Evolutionary conservation across 768 basidiomycete species (phyloP).

Genomic region (Steccherinum ochraceum): DNA sequence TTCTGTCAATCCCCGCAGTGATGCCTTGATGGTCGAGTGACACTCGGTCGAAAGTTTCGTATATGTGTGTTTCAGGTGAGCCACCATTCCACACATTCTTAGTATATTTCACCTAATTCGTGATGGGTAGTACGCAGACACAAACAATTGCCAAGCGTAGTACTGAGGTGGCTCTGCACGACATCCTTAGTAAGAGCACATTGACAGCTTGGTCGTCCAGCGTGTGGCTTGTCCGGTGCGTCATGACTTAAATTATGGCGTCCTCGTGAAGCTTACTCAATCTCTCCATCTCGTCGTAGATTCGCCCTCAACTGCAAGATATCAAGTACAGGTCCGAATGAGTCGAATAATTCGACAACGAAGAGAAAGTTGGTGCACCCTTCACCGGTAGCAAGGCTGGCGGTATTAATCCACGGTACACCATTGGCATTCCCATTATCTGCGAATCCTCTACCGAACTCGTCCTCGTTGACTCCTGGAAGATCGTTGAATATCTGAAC

Average conservation of each 20-base stretch:
- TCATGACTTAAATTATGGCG: not conserved
- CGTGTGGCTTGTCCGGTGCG: constrained; percentile 18
- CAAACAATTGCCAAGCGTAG: too few species aligned
- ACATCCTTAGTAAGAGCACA: constrained; percentile 26
- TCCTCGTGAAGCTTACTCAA: constrained; percentile 10
- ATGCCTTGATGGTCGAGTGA: too few species aligned
- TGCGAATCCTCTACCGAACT: constrained; percentile 36
- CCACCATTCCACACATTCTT: too few species aligned
- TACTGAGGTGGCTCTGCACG: too few species aligned
- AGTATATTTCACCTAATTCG: too few species aligned
- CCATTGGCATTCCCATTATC: constrained; percentile 46
- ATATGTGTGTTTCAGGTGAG: too few species aligned
- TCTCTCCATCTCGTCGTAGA: constrained; percentile 20
- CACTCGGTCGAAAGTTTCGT: too few species aligned
- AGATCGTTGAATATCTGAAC: constrained; percentile 51
- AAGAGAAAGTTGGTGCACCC: constrained; percentile 26
- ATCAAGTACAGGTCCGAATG: constrained; percentile 37
- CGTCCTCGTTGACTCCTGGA: constrained; percentile 36
- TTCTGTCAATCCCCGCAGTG: too few species aligned
- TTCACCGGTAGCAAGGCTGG: constrained; percentile 27
- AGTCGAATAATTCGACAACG: constrained; percentile 44
- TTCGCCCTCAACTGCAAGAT: constrained; percentile 29
- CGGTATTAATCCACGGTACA: constrained; percentile 30
- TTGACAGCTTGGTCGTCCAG: constrained; percentile 28
- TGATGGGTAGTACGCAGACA: too few species aligned